These are phyloP conservation scores for Oryza officinalis DNA, from an alignment of 176 grass and related monocot genomes.

Conservation along the genomic window DNA sequence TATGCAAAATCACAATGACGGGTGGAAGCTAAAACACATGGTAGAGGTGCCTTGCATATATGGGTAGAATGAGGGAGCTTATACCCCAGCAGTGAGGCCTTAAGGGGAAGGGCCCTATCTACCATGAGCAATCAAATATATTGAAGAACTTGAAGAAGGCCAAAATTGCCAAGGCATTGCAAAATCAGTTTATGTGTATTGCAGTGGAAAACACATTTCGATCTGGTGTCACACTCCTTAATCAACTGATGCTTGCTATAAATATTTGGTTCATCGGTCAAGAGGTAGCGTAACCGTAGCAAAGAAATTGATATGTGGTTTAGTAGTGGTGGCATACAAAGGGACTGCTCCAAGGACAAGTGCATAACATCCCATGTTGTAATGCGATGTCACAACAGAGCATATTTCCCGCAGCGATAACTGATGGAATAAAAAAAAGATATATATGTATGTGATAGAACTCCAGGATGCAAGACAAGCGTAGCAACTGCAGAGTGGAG, in stretches of 20 bases:
- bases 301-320: neutral
- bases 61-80: too few relatives aligned
- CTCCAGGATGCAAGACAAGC: too few relatives aligned
- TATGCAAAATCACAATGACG: neutral
- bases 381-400: neutral
- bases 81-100: too few relatives aligned
- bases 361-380: neutral
- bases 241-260: neutral
- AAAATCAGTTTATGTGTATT: neutral
- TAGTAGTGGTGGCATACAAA: neutral
- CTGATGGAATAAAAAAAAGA: neutral
- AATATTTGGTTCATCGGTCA: neutral
- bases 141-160: neutral
- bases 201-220: neutral
- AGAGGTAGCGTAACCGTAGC: neutral
- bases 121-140: constrained; percentile 13
- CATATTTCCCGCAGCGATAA: neutral
- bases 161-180: neutral
- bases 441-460: too few relatives aligned
- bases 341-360: constrained; percentile 9
- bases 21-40: neutral
- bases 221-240: constrained; percentile 20
- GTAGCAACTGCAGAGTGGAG: too few relatives aligned
- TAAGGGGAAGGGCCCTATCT: neutral
- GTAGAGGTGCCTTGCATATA: neutral